phyloP scores from a whole-genome alignment of 805 yeast genomes.

The Wickerhamomyces strasburgensis region DNA sequence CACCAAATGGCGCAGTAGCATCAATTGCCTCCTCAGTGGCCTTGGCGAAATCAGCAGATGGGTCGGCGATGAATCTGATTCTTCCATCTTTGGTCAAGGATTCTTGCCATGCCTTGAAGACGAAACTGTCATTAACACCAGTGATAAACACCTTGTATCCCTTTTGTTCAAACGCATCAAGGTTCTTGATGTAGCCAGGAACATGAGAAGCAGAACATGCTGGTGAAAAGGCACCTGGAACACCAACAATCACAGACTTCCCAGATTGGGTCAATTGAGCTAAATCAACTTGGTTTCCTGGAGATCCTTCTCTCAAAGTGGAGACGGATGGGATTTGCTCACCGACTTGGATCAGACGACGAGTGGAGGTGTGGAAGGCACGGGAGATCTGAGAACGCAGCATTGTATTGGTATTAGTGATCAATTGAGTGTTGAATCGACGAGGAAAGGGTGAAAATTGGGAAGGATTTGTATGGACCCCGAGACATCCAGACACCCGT shows the following conservation, averaged over 20 bases:
- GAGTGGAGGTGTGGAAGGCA: slow-evolving; percentile 23
- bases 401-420: slow-evolving; percentile 2
- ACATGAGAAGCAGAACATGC: slow-evolving; percentile 70
- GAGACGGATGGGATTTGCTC: slow-evolving; percentile 53
- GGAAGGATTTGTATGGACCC: too few species aligned
- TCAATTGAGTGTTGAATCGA: slow-evolving; percentile 3
- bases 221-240: slow-evolving; percentile 78
- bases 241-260: slow-evolving; percentile 53
- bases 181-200: slow-evolving; percentile 61
- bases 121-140: slow-evolving; percentile 85
- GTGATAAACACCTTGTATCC: slow-evolving; percentile 70
- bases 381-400: slow-evolving; percentile 17
- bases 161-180: slow-evolving; percentile 50
- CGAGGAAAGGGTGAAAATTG: neutral
- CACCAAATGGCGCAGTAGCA: slow-evolving; percentile 73
- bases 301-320: slow-evolving; percentile 54
- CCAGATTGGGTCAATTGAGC: slow-evolving; percentile 43
- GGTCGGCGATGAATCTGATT: slow-evolving; percentile 69
- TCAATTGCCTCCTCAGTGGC: slow-evolving; percentile 67
- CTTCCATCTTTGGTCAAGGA: slow-evolving; percentile 24
- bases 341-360: slow-evolving; percentile 44
- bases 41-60: slow-evolving; percentile 65
- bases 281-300: slow-evolving; percentile 56
- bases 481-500: too few species aligned
- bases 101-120: slow-evolving; percentile 71